Evolutionary conservation across 2,329 filamentous ascomycete genomes (phyloP).

Genomic region (Fusarium goolgardi): DNA sequence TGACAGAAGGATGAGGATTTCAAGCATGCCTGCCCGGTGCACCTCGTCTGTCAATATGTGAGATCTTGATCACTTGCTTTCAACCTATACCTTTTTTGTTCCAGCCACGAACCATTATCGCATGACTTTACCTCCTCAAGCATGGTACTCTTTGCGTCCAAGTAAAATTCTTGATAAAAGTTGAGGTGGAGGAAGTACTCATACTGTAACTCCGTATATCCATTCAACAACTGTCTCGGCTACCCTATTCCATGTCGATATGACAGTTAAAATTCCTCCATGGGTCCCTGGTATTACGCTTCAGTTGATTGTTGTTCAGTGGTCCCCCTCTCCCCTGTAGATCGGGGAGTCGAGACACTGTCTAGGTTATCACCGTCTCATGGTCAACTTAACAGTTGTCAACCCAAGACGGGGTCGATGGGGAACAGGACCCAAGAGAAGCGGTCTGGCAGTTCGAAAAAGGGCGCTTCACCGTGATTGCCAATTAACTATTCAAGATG

Average conservation of each 20-base stretch:
- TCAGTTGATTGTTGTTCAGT: constrained; percentile 10
- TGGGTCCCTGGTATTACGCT: constrained; percentile 18
- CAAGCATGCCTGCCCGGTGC: neutral
- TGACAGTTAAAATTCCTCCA: constrained; percentile 18
- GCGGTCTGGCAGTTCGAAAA: constrained; percentile 43
- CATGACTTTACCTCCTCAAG: constrained; percentile 12
- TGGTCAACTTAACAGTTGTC: constrained; percentile 37
- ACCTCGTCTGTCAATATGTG: neutral
- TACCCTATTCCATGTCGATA: constrained; percentile 38
- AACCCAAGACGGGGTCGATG: constrained; percentile 36
- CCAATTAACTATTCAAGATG: constrained; percentile 28
- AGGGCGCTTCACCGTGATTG: constrained; percentile 33
- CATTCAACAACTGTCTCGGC: constrained; percentile 5
- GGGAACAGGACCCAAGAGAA: constrained; percentile 43
- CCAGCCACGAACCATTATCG: constrained; percentile 24
- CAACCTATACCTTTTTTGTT: neutral
- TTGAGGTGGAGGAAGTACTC: constrained; percentile 11
- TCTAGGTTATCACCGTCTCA: constrained; percentile 26
- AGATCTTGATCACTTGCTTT: constrained; percentile 22
- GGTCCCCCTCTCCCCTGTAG: constrained; percentile 12
- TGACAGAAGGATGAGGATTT: constrained; percentile 8
- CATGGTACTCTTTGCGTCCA: constrained; percentile 12
- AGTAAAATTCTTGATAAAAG: constrained; percentile 8
- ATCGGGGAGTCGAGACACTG: constrained; percentile 30
- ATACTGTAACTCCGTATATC: constrained; percentile 4